Evolutionary conservation across 345 rosid species (phyloP).

Genomic region (Cardamine chenopodiifolia): DNA sequence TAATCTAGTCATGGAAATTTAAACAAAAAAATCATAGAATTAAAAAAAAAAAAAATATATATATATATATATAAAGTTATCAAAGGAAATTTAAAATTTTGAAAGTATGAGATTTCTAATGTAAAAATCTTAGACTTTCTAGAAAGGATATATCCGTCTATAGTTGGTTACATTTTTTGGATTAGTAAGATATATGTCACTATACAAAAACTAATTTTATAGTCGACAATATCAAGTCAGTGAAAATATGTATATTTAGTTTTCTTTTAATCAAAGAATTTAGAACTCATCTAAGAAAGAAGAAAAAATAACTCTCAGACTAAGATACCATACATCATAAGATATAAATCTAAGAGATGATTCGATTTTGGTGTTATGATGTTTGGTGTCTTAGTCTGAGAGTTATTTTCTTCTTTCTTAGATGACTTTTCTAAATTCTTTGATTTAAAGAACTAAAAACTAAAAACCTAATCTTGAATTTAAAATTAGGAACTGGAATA

Average conservation of each 20-base stretch:
- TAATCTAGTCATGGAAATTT: not conserved
- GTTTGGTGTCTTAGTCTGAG: too few species aligned
- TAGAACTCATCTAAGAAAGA: not conserved
- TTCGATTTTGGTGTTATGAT: too few species aligned
- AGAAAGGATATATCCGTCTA: not conserved
- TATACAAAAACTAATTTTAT: not conserved
- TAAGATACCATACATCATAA: not conserved
- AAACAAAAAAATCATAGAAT: too few species aligned
- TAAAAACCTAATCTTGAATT: not conserved
- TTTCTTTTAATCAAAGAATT: not conserved
- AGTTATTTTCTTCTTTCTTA: too few species aligned
- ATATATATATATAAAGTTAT: too few species aligned
- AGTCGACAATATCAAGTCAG: not conserved
- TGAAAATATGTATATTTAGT: not conserved
- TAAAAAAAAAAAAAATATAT: too few species aligned
- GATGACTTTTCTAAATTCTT: too few species aligned
- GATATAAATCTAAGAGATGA: too few species aligned
- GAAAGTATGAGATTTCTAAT: not conserved
- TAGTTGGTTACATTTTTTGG: not conserved
- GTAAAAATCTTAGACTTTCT: not conserved
- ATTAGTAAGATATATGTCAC: not conserved
- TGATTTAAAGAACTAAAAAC: too few species aligned
- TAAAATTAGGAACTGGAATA: not conserved
- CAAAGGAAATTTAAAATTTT: too few species aligned
- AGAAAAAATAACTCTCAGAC: not conserved